These are phyloP conservation scores for Russula ochroleuca DNA, from an alignment of 768 basidiomycete genomes.

Conservation along the genomic window DNA sequence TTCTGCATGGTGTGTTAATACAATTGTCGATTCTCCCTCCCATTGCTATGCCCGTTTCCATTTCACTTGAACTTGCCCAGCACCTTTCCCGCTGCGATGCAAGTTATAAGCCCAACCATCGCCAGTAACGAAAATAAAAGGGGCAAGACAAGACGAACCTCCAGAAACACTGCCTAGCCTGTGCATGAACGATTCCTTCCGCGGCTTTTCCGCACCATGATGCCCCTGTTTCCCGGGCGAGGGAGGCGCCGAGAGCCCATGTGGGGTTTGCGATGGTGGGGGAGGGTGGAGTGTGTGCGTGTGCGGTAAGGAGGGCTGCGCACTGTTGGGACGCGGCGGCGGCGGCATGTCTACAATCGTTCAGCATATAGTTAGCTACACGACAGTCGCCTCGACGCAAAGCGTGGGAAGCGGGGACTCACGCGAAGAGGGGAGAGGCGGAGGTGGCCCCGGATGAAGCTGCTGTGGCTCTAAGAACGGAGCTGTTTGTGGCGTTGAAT, in stretches of 20 bases:
- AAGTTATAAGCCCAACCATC: background rate
- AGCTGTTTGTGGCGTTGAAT: background rate
- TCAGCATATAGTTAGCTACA: slow-evolving; percentile 2
- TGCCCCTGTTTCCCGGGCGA: background rate
- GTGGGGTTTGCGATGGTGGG: background rate
- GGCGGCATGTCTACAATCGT: background rate
- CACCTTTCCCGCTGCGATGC: slow-evolving; percentile 12
- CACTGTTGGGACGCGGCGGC: background rate
- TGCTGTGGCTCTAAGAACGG: slow-evolving; percentile 11
- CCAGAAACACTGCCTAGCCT: slow-evolving; percentile 8
- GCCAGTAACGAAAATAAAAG: background rate
- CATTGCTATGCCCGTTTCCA: background rate
- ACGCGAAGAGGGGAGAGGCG: slow-evolving; percentile 9
- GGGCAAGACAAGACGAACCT: slow-evolving; percentile 9
- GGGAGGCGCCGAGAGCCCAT: background rate
- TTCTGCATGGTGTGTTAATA: background rate
- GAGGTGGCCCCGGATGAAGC: slow-evolving; percentile 6
- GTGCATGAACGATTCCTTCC: background rate
- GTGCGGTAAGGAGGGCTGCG: background rate
- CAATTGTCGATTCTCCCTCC: background rate
- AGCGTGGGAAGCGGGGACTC: slow-evolving; percentile 1
- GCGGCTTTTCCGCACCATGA: background rate
- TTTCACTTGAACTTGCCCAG: slow-evolving; percentile 17
- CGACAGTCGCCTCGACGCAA: background rate
- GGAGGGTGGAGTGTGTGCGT: background rate